These are phyloP conservation scores for Hyphopichia fennica DNA, from an alignment of 1,139 yeast species.

Conservation along the genomic window DNA sequence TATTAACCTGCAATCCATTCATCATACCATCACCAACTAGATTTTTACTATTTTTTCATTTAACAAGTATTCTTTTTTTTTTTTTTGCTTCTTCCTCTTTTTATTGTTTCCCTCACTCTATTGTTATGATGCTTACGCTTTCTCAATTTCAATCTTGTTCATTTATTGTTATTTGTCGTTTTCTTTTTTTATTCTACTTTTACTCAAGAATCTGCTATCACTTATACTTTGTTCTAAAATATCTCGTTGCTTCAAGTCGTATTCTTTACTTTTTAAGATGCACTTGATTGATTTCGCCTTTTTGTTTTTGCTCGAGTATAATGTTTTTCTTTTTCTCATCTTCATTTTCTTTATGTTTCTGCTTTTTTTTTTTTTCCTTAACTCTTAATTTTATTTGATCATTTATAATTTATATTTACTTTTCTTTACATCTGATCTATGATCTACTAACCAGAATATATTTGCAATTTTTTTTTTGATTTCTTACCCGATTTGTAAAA, in stretches of 20 bases:
- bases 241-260: too few species aligned
- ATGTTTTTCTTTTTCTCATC: not conserved
- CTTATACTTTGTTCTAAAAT: too few species aligned
- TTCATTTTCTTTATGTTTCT: not conserved
- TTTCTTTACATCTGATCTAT: not conserved
- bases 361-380: not conserved
- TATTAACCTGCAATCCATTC: not conserved
- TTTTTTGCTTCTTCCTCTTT: not conserved
- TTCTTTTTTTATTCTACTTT: not conserved
- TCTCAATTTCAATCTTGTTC: not conserved
- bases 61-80: not conserved
- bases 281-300: not conserved
- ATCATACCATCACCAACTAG: too few species aligned
- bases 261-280: too few species aligned
- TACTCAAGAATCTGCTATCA: too few species aligned
- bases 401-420: too few species aligned
- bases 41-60: not conserved
- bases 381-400: not conserved
- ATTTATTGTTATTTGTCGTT: not conserved
- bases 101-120: not conserved
- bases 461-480: too few species aligned
- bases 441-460: too few species aligned
- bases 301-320: not conserved
- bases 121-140: conserved; percentile 5
- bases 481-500: too few species aligned